Evolutionary conservation across 345 rosid genomes (phyloP), one percentile per base, ranked within the genome.

Genomic region (Eucalyptus tenuipes): DNA sequence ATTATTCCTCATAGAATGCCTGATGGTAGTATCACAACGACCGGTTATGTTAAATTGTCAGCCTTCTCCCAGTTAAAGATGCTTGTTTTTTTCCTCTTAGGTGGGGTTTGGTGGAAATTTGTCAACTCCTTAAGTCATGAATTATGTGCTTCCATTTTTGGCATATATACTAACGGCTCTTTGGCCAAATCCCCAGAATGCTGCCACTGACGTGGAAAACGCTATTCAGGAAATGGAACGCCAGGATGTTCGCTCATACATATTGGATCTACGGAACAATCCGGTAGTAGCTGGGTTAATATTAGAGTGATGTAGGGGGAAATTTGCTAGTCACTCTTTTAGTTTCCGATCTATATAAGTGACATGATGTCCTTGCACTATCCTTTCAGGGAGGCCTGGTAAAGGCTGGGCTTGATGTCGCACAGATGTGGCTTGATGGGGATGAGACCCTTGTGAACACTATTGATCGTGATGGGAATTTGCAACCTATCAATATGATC

Each of bases 381-480:
- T 89, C 18, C 64, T 80, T 87, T 90, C 91, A 97, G 98, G 99
- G 99, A 42, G 99, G 98, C 85, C 90, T 97, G 88, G 99, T 97
- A 89, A 96, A 92, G 94, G 97, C 94, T 45, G 98, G 99, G 87
- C 97, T 97, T 16, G 99, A 97, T 90, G 97, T 96, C 88, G 99
- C 98, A 33, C 96, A 94, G 52, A 92, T 97, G 86, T 97, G 99
- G 99, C 93, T 96, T 31, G 99, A 97, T 48, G 99, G 99, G 44
- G 94, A 95, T 87, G 99, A 95, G 92, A 96, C 98, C 59, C 96
- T 96, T 57, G 99, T 97, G 61, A 95, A 96, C 92, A 95, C 99
- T 47, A 89, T 97, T 48, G 98, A 95, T 71, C 95, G 98, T 40
- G 96, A 96, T 20, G 99, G 99, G 29, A 90, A 96, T 44, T 89